Percentiles rank a stretch among this genome's conserved stretches.
These are phyloP conservation scores for Populus hybrid DNA, from an alignment of 441 rosid genomes.

Conservation along the genomic window DNA sequence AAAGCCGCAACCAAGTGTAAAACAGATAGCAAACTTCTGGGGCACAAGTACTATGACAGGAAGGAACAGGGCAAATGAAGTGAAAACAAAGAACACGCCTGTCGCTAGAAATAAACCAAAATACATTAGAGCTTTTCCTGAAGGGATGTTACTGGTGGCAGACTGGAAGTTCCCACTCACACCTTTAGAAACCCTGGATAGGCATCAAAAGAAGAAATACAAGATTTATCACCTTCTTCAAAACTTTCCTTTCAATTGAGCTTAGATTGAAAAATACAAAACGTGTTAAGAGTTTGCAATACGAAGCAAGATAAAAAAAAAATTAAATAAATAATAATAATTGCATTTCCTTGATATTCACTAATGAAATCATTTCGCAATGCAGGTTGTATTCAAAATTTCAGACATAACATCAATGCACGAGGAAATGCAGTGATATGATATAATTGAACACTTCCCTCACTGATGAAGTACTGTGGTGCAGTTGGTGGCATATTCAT, in stretches of 20 bases:
- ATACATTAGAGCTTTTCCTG: constrained; percentile 58
- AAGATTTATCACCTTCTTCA: not conserved
- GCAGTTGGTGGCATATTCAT: not conserved
- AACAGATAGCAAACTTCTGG: constrained; percentile 70
- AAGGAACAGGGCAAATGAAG: constrained; percentile 57
- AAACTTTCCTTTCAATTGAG: not conserved
- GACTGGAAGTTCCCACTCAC: constrained; percentile 43
- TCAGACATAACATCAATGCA: not conserved
- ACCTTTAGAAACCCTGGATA: constrained; percentile 37
- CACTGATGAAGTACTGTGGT: not conserved
- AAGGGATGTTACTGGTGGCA: constrained; percentile 54
- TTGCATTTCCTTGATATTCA: not conserved
- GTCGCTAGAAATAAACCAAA: constrained; percentile 52
- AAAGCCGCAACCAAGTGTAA: constrained; percentile 53
- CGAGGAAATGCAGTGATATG: not conserved
- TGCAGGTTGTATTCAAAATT: not conserved
- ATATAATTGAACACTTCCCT: not conserved
- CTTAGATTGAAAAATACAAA: not conserved
- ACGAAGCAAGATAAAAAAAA: too few relatives aligned
- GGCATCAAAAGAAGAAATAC: not conserved
- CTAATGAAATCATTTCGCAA: not conserved
- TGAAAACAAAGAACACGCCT: constrained; percentile 57
- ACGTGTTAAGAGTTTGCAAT: not conserved
- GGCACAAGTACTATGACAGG: constrained; percentile 63
- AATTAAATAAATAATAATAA: too few relatives aligned